Conservation (phyloP, 768 basidiomycete genomes). For the Pleurotus djamor region DNA sequence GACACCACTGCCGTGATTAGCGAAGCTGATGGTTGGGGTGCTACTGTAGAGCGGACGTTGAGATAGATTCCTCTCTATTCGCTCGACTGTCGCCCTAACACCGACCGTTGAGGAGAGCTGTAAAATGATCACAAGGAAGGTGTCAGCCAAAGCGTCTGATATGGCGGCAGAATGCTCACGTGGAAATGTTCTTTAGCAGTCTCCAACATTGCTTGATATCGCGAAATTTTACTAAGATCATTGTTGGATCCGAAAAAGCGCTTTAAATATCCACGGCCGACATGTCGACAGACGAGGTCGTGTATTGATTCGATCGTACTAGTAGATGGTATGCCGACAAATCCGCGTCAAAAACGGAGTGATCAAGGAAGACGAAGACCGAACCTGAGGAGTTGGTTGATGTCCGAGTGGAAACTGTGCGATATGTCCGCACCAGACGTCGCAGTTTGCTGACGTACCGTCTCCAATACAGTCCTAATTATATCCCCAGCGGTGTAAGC, state of each 20-base stretch:
- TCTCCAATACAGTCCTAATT: neutral
- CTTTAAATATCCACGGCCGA: neutral
- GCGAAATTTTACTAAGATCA: neutral
- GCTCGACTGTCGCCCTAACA: constrained; percentile 1
- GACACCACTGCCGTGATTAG: neutral
- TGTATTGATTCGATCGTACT: neutral
- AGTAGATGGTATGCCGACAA: neutral
- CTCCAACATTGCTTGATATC: neutral
- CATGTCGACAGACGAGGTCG: neutral
- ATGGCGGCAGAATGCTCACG: neutral
- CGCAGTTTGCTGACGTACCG: neutral
- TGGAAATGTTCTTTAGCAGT: neutral
- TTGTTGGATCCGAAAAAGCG: neutral
- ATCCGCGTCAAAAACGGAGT: too few species aligned
- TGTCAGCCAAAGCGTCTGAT: neutral
- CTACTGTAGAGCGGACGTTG: neutral
- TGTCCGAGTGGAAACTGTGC: neutral
- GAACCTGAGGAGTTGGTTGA: neutral
- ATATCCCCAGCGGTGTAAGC: neutral
- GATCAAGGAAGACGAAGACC: too few species aligned
- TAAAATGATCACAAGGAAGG: neutral
- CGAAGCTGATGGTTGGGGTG: neutral
- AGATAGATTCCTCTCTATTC: neutral
- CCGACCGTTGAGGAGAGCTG: neutral
- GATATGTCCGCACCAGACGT: neutral